These are phyloP conservation scores for Zasmidium angulare DNA, from an alignment of 2,329 filamentous ascomycete species.

Conservation along the genomic window DNA sequence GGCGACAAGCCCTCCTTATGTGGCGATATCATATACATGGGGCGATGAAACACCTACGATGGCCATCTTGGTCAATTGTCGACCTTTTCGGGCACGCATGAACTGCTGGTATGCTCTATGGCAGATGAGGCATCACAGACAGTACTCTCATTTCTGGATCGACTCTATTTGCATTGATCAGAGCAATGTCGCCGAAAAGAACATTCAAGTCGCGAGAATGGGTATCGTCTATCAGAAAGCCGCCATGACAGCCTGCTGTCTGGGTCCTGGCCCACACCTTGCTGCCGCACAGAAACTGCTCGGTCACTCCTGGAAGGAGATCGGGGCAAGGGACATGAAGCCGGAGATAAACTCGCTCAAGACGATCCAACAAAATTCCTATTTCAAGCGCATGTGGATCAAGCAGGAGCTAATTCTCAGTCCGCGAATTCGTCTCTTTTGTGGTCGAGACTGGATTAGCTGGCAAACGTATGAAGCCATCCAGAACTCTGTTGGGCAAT, in stretches of 20 bases:
- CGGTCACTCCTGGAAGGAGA: neutral
- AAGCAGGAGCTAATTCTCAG: neutral
- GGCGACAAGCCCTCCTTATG: neutral
- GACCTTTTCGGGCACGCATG: neutral
- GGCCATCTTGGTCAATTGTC: neutral
- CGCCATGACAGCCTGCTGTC: neutral
- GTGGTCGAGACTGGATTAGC: neutral
- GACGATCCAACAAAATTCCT: neutral
- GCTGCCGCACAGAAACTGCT: neutral
- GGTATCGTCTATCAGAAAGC: constrained; percentile 10
- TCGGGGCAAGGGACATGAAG: neutral
- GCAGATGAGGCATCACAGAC: neutral
- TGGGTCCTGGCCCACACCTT: neutral
- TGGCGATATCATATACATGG: constrained; percentile 8
- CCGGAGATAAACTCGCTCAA: neutral
- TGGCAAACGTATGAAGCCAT: neutral
- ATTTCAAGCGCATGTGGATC: neutral
- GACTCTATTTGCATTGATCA: constrained; percentile 16
- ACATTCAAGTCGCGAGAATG: constrained; percentile 11
- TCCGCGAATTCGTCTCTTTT: neutral
- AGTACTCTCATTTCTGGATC: neutral
- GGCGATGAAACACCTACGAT: neutral
- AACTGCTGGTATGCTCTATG: constrained; percentile 2
- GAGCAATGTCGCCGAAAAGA: constrained; percentile 5
- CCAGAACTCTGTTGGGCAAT: neutral